These are phyloP conservation scores for Ilyonectria robusta DNA, from an alignment of 2,329 filamentous ascomycete genomes.

Conservation along the genomic window DNA sequence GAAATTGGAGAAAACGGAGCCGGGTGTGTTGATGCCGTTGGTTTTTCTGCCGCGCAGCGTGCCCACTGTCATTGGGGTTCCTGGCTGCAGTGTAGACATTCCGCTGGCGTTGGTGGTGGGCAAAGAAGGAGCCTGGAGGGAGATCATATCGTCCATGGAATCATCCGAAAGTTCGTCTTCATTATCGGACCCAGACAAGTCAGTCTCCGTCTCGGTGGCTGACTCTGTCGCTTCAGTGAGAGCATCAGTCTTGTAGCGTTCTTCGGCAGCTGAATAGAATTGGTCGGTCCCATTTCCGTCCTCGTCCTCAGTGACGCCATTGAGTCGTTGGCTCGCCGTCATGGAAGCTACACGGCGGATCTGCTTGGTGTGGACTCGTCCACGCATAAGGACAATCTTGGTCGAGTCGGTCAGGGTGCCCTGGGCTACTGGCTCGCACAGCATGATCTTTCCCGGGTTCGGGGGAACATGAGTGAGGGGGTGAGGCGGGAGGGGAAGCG, in stretches of 20 bases:
- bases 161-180: slow-evolving; percentile 87
- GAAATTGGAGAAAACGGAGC: slow-evolving; percentile 90
- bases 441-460: slow-evolving; percentile 87
- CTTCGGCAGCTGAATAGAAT: slow-evolving; percentile 93
- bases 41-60: slow-evolving; percentile 69
- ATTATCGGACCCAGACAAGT: slow-evolving; percentile 75
- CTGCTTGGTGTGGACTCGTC: slow-evolving; percentile 70
- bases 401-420: slow-evolving; percentile 83
- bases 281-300: slow-evolving; percentile 91
- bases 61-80: slow-evolving; percentile 83
- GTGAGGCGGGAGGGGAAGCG: slow-evolving; percentile 84
- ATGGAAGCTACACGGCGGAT: slow-evolving; percentile 63
- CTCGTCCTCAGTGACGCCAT: slow-evolving; percentile 73
- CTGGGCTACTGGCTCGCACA: slow-evolving; percentile 96
- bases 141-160: slow-evolving; percentile 94
- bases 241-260: slow-evolving; percentile 73
- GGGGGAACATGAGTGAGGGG: slow-evolving; percentile 88
- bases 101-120: slow-evolving; percentile 84
- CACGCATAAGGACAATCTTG: slow-evolving; percentile 84
- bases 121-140: slow-evolving; percentile 83
- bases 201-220: slow-evolving; percentile 73
- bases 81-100: slow-evolving; percentile 83
- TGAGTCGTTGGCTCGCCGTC: slow-evolving; percentile 59
- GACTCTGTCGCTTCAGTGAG: slow-evolving; percentile 72
- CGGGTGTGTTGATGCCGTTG: slow-evolving; percentile 85